Evolutionary conservation across 371 early-diverging fungal genomes (phyloP), one percentile per base, ranked within the genome.

Genomic region (Parasitella parasitica): DNA sequence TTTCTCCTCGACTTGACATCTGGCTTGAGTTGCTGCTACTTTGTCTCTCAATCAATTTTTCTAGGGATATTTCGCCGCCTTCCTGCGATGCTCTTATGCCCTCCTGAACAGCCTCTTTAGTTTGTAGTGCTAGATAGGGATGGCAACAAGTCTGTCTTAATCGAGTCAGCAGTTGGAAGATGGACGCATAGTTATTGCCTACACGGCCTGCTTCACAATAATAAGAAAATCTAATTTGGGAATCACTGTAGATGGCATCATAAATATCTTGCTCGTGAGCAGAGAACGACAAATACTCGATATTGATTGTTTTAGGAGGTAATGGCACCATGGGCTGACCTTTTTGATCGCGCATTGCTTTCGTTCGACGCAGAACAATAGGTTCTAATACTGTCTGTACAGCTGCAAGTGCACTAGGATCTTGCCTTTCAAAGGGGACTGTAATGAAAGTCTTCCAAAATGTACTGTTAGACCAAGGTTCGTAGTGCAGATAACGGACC

Each of bases 101-200:
- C 15, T 56, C 32, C 53, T 57, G 51, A 22, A 35, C 51, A 50
- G 50, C 57, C 41, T 35, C 65, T 58, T 57, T 43, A 63, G 69
- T 26, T 64, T 67, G 30, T 4, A 83, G 41, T 2, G 80, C 81
- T 16, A 88, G 61, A 38, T 80, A 69, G 1, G 89, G 87, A 60
- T 91, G 91, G 37, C 88, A 86, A 27, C 87, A 83, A 0, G 81
- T 80, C 69, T 91, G 91, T 4, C 91, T 77, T 59, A 91, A 70
- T 18, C 82, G 54, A 53, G 71, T 72, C 20, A 84, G 38, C 8
- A 89, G 64, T 30, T 81, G 81, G 28, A 84, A 77, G 1, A 86
- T 83, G 16, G 76, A 69, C 1, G 82, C 80, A 63, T 83, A 83
- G 32, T 83, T 72, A 30, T 59, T 64, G 1, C 79, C 71, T 0